These are phyloP conservation scores for Heliamphora pulchella DNA, from an alignment of 179 eudicot species.

Conservation along the genomic window DNA sequence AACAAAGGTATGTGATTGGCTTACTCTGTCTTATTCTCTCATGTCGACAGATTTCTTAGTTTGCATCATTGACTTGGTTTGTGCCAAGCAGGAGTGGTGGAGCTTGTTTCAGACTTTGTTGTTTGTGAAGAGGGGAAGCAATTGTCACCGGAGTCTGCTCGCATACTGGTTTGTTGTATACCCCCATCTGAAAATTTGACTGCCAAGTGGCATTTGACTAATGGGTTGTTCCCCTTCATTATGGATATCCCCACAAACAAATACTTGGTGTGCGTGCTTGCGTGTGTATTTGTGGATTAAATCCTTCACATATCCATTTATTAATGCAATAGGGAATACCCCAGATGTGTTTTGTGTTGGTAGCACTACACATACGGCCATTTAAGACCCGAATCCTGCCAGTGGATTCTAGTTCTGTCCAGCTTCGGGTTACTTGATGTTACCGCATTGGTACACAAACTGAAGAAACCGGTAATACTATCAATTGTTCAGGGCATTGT, in stretches of 20 bases:
- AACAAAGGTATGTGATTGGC: slow-evolving; percentile 51
- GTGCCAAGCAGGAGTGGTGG: slow-evolving; percentile 56
- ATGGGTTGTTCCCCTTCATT: neutral
- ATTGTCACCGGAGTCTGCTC: slow-evolving; percentile 85
- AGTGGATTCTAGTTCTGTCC: neutral
- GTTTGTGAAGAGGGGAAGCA: slow-evolving; percentile 89
- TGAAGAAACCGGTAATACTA: neutral
- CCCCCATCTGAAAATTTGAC: neutral
- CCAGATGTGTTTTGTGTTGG: neutral
- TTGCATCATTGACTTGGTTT: slow-evolving; percentile 11
- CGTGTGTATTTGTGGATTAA: neutral
- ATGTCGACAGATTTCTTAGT: neutral
- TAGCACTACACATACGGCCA: neutral
- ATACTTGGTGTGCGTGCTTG: neutral
- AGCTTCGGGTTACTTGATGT: neutral
- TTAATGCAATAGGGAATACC: neutral
- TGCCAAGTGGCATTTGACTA: neutral
- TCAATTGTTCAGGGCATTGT: too few relatives aligned
- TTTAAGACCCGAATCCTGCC: neutral
- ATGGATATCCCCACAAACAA: neutral
- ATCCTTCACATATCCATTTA: neutral
- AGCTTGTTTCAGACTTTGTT: slow-evolving; percentile 78
- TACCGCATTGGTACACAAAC: neutral
- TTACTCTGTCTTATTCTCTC: neutral
- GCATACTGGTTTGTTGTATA: slow-evolving; percentile 58